These are phyloP conservation scores for Phytopythium cucurbitacearum DNA, from an alignment of 352 stramenopile genomes.

Conservation along the genomic window DNA sequence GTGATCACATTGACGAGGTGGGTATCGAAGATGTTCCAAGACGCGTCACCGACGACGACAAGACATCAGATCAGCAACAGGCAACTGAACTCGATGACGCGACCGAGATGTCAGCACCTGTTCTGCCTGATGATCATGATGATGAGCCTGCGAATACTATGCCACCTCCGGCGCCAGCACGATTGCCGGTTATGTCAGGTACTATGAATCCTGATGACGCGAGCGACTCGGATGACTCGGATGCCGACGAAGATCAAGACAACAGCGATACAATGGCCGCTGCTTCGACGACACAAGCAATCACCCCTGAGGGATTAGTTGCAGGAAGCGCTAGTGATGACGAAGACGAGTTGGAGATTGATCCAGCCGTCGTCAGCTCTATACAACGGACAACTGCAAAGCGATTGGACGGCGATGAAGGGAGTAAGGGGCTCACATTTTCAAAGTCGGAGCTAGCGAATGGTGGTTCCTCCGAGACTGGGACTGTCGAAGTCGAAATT, in stretches of 20 bases:
- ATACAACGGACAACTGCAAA: constrained; percentile 6
- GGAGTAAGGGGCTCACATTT: background rate
- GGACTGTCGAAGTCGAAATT: background rate
- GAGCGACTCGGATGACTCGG: constrained; percentile 21
- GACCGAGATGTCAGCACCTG: no score
- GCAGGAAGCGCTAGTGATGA: constrained; percentile 22
- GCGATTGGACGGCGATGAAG: background rate
- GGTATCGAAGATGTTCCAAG: no score
- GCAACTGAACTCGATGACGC: no score
- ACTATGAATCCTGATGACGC: constrained; percentile 28
- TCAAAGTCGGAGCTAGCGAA: no score
- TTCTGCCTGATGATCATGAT: no score
- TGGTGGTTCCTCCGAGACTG: no score
- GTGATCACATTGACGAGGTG: no score
- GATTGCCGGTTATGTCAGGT: constrained; percentile 15
- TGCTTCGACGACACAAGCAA: no score
- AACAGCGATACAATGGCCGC: no score
- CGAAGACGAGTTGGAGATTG: constrained; percentile 48
- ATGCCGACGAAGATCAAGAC: constrained; percentile 29
- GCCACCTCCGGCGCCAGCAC: constrained; percentile 17
- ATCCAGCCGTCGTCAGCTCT: constrained; percentile 22
- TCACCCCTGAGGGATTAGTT: no score
- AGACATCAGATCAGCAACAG: no score
- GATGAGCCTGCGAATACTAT: background rate
- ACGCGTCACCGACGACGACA: no score